phyloP scores from a whole-genome alignment of 2,329 filamentous ascomycete genomes.

The Pestalotiopsis sp. region DNA sequence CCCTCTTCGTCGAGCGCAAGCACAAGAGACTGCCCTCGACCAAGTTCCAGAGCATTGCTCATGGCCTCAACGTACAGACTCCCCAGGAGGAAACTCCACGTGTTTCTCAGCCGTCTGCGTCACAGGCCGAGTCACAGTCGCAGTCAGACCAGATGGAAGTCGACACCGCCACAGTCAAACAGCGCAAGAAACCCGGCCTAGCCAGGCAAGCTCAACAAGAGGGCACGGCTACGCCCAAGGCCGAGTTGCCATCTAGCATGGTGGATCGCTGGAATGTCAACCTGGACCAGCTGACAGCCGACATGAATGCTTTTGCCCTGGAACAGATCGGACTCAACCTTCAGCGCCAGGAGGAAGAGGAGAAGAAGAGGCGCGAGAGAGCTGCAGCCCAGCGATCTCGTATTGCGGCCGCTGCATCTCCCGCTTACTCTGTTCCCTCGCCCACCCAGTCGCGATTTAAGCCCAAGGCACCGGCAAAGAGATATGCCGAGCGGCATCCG shows the following conservation, averaged over 20 bases:
- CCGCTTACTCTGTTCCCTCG: neutral
- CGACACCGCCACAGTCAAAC: conserved; percentile 26
- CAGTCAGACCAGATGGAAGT: conserved; percentile 24
- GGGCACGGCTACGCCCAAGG: conserved; percentile 17
- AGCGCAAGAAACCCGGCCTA: conserved; percentile 38
- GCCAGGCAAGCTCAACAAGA: conserved; percentile 26
- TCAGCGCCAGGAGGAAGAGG: conserved; percentile 47
- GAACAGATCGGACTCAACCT: conserved; percentile 59
- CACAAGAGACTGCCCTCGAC: conserved; percentile 34
- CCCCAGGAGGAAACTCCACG: neutral
- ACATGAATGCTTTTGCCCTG: conserved; percentile 52
- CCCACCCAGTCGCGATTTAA: conserved; percentile 46
- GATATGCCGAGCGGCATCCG: conserved; percentile 60
- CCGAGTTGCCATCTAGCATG: conserved; percentile 31
- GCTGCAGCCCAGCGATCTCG: conserved; percentile 11
- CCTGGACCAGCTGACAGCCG: conserved; percentile 30
- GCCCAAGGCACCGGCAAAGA: conserved; percentile 57
- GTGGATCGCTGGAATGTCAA: conserved; percentile 41
- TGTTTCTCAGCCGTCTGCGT: neutral
- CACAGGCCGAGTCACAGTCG: neutral
- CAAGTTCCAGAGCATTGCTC: conserved; percentile 19
- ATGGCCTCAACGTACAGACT: conserved; percentile 13
- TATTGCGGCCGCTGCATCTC: conserved; percentile 15
- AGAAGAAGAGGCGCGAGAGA: conserved; percentile 30
- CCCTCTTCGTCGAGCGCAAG: conserved; percentile 59